Evolutionary conservation across 2,329 filamentous ascomycete genomes (phyloP).

Genomic region (Botrytis byssoidea): DNA sequence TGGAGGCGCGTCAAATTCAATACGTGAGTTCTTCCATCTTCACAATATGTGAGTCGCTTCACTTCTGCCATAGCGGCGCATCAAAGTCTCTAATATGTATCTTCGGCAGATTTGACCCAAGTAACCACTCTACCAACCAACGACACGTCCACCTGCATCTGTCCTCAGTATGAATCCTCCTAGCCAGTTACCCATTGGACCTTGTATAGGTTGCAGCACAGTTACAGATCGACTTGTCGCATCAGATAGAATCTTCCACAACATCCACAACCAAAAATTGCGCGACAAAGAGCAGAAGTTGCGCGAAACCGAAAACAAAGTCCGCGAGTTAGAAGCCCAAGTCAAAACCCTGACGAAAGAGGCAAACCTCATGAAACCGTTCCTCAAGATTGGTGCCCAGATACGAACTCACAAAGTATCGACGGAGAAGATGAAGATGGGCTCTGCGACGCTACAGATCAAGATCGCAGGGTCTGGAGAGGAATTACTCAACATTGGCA

Average conservation of each 20-base stretch:
- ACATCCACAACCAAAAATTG: conserved; percentile 7
- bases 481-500: conserved; percentile 3
- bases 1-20: not conserved
- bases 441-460: not conserved
- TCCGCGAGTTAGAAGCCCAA: conserved; percentile 6
- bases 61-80: not conserved
- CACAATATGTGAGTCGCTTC: not conserved
- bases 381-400: conserved; percentile 2
- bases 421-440: conserved; percentile 15
- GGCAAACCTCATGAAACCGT: conserved; percentile 6
- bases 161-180: not conserved
- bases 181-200: not conserved
- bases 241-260: conserved; percentile 6
- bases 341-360: not conserved
- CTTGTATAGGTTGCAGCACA: conserved; percentile 5
- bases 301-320: not conserved
- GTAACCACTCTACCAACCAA: not conserved
- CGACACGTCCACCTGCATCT: too few species aligned
- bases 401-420: conserved; percentile 5
- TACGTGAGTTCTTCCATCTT: not conserved
- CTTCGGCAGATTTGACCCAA: not conserved
- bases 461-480: conserved; percentile 2
- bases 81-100: not conserved
- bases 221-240: conserved; percentile 3
- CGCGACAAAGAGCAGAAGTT: conserved; percentile 9